These are phyloP conservation scores for Jamesozyma jinghongensis DNA, from an alignment of 805 yeast genomes.

Conservation along the genomic window DNA sequence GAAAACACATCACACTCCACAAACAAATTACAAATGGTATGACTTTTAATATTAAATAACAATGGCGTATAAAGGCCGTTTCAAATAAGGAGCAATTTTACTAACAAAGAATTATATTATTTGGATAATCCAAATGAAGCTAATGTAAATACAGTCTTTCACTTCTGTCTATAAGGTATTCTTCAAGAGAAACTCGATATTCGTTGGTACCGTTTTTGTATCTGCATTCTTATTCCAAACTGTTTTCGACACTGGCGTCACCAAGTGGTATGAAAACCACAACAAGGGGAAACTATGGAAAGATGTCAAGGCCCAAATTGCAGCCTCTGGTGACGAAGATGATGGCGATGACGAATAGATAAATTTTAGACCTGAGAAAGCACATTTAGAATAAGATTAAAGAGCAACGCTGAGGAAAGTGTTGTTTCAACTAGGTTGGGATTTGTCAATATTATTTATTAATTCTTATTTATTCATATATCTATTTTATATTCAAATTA, in stretches of 20 bases:
- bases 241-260: constrained; percentile 57
- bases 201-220: constrained; percentile 72
- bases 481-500: no score
- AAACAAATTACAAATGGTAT: not conserved
- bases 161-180: constrained; percentile 52
- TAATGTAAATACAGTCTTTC: constrained; percentile 21
- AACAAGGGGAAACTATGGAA: constrained; percentile 83
- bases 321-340: constrained; percentile 46
- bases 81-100: no score
- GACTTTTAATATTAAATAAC: not conserved
- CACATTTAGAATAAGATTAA: no score
- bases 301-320: constrained; percentile 52
- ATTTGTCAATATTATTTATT: no score
- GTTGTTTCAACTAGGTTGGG: no score
- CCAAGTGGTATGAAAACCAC: constrained; percentile 64
- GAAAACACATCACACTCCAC: not conserved
- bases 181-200: constrained; percentile 86
- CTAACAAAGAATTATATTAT: not conserved
- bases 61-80: no score
- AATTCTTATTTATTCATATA: no score
- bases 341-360: constrained; percentile 35
- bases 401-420: no score
- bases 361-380: no score
- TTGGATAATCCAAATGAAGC: not conserved
- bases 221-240: constrained; percentile 84